Base-by-base conservation (phyloP, 805 yeast species). In the Pichia pseudocactophila region DNA sequence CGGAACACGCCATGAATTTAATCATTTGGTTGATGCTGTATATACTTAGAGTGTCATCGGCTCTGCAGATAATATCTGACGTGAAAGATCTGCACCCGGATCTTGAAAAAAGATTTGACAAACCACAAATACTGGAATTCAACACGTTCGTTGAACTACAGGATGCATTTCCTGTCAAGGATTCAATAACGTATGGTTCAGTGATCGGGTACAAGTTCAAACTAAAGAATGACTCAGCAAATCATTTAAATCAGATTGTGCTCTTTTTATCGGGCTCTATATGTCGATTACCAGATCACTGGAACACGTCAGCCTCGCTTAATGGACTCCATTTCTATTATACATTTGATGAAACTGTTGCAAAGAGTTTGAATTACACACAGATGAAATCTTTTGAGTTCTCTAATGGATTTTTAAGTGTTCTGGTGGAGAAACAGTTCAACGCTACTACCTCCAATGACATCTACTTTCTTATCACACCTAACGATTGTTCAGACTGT, bases 261-360 rank as follows among this genome's bases (percentile, higher is more conserved):
- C 61, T 74, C 34, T 75, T 71, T 48, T 44, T 75, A 15, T 68
- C 76, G 13, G 80, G 77, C 2, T 73, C 73, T 41, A 62, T 75
- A 12, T 74, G 79, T 47, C 47, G 57, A 5, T 33, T 60, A n/a
- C 68, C 68, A 1, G 39, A 34, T 1, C 39, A 30, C 2, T 51
- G 50, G 52, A 43, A 47, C 28, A 17, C 35, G 2, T 18, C 27
- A 13, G 19, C 34, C 11, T n/a, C 43, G 0, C 31, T 36, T 7
- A 57, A 58, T 41, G 61, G 61, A 2, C 32, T 61, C 7, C 41
- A 45, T 13, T 25, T 61, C 0, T 58, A 51, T 37, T 59, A 54
- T 47, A 53, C 64, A 5, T 55, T 49, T 30, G 50, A 61, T 42
- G 30, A 42, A 25, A 51, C 55, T 4, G 30, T 43, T 2, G 52